Conservation (phyloP, 139 green algal genomes). For the Yamagishiella unicocca region DNA sequence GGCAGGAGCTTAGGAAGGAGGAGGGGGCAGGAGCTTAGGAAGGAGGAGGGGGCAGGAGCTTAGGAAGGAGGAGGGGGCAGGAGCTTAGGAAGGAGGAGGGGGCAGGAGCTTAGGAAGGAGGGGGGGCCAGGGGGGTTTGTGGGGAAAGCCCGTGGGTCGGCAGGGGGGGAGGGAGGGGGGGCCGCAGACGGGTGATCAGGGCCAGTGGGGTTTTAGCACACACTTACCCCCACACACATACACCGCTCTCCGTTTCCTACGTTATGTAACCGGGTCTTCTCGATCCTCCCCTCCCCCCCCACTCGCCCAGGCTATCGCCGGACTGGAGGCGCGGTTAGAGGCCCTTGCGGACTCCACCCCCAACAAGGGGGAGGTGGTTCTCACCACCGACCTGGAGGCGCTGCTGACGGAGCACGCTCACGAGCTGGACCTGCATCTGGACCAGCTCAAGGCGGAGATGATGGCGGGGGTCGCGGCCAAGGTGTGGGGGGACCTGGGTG, state of each 20-base stretch:
- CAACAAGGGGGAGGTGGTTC: conserved; percentile 60
- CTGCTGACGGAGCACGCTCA: conserved; percentile 53
- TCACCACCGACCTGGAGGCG: conserved; percentile 56
- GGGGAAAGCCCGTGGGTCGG: no score
- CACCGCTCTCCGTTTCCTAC: no score
- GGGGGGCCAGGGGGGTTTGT: no score
- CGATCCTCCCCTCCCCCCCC: background rate
- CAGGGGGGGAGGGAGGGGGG: no score
- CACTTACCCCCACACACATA: no score
- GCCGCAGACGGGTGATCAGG: no score
- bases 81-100: background rate
- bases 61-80: background rate
- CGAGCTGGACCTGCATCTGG: conserved; percentile 60
- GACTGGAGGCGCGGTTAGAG: conserved; percentile 57
- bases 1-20: background rate
- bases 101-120: background rate
- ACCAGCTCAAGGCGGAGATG: conserved; percentile 47
- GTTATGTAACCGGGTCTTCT: no score
- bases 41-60: background rate
- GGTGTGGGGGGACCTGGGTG: background rate
- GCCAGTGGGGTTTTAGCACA: no score
- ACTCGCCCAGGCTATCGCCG: conserved; percentile 35
- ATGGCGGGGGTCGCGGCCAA: conserved; percentile 33
- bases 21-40: background rate
- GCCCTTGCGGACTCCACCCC: conserved; percentile 55